These are phyloP conservation scores for Cunninghamia lanceolata DNA, from an alignment of 75 land plant genomes.

Conservation along the genomic window DNA sequence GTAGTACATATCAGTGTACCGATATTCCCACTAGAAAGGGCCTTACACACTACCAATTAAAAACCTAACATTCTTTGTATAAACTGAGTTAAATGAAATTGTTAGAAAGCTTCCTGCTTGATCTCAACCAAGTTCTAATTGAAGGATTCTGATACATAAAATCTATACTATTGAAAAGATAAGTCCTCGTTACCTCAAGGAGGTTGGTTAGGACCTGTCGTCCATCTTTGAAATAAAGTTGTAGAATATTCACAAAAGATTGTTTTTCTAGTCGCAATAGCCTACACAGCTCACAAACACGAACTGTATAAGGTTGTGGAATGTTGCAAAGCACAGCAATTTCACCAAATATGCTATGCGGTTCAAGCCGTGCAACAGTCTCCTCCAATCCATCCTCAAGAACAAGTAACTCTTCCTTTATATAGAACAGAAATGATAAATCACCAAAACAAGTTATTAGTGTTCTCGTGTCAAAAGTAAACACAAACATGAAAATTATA, in stretches of 20 bases:
- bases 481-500: neutral
- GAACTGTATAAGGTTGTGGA: slow-evolving; percentile 80
- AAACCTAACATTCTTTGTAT: neutral
- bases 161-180: neutral
- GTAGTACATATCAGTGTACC: neutral
- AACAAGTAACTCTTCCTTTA: slow-evolving; percentile 53
- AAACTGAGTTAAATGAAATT: neutral
- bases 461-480: neutral
- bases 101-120: neutral
- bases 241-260: slow-evolving; percentile 47
- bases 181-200: slow-evolving; percentile 53
- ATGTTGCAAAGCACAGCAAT: slow-evolving; percentile 75
- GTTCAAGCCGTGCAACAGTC: slow-evolving; percentile 30
- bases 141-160: neutral
- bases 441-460: neutral
- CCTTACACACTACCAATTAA: neutral
- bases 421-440: neutral
- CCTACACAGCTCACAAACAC: slow-evolving; percentile 63
- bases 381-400: slow-evolving; percentile 58
- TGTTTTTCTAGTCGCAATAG: slow-evolving; percentile 74
- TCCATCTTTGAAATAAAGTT: slow-evolving; percentile 61
- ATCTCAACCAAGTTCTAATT: neutral
- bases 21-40: neutral
- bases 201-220: slow-evolving; percentile 59
- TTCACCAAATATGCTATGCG: slow-evolving; percentile 64